A percentile compares a stretch with the other conserved stretches of the same genome.
These are phyloP conservation scores for Musa itinerans DNA, from an alignment of 176 grass and related monocot genomes.

Conservation along the genomic window DNA sequence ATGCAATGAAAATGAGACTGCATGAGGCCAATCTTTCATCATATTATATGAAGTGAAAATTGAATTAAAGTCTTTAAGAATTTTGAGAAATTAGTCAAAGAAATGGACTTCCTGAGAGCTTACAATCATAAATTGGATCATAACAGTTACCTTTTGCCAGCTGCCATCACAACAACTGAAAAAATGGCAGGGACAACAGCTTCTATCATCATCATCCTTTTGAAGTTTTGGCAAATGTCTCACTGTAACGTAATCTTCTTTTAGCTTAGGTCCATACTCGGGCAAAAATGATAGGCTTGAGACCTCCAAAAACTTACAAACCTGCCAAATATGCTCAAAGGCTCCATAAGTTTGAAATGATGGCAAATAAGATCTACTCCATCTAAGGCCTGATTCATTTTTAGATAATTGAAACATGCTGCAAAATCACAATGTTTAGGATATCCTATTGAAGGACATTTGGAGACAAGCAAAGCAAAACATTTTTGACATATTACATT, in stretches of 20 bases:
- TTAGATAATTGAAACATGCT: not conserved
- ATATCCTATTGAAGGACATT: no score
- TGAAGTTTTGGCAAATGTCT: conserved; percentile 88
- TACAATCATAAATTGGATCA: not conserved
- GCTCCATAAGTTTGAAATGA: not conserved
- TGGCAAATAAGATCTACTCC: not conserved
- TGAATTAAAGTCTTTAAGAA: not conserved
- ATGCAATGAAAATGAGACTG: not conserved
- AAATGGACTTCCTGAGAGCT: not conserved
- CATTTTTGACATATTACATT: no score
- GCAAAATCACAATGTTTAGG: not conserved
- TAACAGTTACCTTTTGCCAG: conserved; percentile 79
- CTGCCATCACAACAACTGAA: conserved; percentile 83
- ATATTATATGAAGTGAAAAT: not conserved
- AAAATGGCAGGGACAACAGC: conserved; percentile 55
- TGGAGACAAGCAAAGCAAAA: no score
- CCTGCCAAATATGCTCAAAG: conserved; percentile 27
- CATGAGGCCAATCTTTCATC: not conserved
- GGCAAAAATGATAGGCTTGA: conserved; percentile 88
- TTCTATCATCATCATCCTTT: conserved; percentile 39
- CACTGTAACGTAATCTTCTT: conserved; percentile 91
- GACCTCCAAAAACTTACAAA: conserved; percentile 97
- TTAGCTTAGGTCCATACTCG: conserved; percentile 90
- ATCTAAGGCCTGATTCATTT: not conserved
- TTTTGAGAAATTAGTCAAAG: not conserved